Conservation (phyloP, 148 eudicot genomes). For the Amaranthus hypochondriacus region DNA sequence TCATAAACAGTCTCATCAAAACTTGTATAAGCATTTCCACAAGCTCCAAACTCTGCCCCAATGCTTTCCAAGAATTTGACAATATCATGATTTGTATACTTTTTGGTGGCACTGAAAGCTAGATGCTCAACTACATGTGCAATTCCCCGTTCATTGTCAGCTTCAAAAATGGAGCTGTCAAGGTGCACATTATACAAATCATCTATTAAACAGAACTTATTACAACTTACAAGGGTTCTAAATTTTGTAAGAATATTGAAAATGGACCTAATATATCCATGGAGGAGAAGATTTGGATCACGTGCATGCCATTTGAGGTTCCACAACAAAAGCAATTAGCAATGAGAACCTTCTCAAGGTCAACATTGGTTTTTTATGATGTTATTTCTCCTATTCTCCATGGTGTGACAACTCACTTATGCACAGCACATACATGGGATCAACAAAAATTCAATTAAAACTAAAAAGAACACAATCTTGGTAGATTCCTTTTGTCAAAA, state of each 20-base stretch:
- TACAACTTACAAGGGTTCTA: no score
- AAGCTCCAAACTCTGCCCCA: slow-evolving; percentile 92
- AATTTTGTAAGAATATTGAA: neutral
- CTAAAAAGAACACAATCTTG: no score
- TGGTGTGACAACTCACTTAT: neutral
- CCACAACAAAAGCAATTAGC: neutral
- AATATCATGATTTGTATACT: slow-evolving; percentile 82
- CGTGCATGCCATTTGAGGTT: neutral
- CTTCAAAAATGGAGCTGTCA: slow-evolving; percentile 82
- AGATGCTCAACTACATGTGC: slow-evolving; percentile 90
- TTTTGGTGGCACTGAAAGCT: slow-evolving; percentile 81
- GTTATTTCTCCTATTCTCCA: neutral
- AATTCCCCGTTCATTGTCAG: slow-evolving; percentile 78
- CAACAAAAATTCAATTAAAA: neutral
- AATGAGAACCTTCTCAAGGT: neutral
- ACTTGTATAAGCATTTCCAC: slow-evolving; percentile 83
- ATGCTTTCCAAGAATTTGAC: slow-evolving; percentile 84
- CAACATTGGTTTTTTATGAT: neutral
- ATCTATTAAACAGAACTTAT: neutral
- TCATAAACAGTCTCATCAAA: slow-evolving; percentile 84
- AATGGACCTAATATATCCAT: neutral
- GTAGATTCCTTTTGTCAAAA: neutral
- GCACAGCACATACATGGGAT: neutral
- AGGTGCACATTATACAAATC: neutral
- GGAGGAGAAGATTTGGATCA: neutral